phyloP scores from a whole-genome alignment of 78 protist genomes.

The Dictyostelium brefeldianum region DNA sequence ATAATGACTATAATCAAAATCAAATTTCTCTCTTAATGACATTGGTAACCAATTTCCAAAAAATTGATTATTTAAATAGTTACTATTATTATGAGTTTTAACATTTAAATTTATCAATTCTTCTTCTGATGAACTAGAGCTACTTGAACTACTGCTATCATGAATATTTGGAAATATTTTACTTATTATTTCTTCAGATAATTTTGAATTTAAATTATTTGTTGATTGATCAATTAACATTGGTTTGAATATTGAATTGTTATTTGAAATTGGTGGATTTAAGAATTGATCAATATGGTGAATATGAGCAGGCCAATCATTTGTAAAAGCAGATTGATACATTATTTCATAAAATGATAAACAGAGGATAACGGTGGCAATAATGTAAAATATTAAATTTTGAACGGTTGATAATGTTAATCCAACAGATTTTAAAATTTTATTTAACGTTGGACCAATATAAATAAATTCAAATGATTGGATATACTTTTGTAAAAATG shows the following conservation, averaged over 20 bases:
- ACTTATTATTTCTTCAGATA: not conserved
- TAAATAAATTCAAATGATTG: not conserved
- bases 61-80: not conserved
- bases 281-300: slow-evolving; percentile 67
- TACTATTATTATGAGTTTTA: not conserved
- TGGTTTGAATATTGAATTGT: no score
- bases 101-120: not conserved
- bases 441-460: not conserved
- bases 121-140: slow-evolving; percentile 1
- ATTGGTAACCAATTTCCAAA: not conserved
- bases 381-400: slow-evolving; percentile 8
- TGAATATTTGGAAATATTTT: not conserved
- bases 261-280: slow-evolving; percentile 4
- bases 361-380: not conserved
- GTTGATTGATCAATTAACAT: not conserved
- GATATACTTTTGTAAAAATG: not conserved
- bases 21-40: not conserved
- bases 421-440: not conserved
- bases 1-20: slow-evolving; percentile 54
- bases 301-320: slow-evolving; percentile 89
- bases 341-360: slow-evolving; percentile 52
- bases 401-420: not conserved
- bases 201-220: not conserved
- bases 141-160: not conserved
- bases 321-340: slow-evolving; percentile 48